Evolutionary conservation across 1,284 basidiomycete genomes (phyloP).

Genomic region (Xerocomus amazonicus): DNA sequence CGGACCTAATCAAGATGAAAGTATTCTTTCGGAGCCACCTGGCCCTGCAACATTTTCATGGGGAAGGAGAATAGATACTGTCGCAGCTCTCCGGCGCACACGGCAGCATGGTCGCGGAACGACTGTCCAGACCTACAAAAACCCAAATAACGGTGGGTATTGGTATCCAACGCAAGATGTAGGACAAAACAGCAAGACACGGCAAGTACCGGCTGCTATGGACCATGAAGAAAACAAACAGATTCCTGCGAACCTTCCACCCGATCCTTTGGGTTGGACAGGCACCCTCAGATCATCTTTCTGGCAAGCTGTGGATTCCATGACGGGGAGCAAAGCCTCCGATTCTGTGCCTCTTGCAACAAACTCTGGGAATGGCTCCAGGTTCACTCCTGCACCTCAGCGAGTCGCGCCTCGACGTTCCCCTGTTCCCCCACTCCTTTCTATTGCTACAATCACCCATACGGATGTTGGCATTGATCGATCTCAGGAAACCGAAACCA

Average conservation of each 20-base stretch:
- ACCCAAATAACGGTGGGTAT: conserved; percentile 10
- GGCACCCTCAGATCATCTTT: conserved; percentile 35
- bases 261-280: conserved; percentile 30
- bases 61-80: conserved; percentile 23
- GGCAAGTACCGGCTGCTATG: not conserved
- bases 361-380: conserved; percentile 10
- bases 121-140: conserved; percentile 6
- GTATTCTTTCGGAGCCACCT: conserved; percentile 19
- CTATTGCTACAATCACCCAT: not conserved
- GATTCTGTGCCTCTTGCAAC: conserved; percentile 1
- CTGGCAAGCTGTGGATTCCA: conserved; percentile 34
- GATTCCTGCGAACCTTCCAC: not conserved
- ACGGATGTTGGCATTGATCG: not conserved
- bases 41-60: conserved; percentile 28
- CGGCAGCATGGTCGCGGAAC: conserved; percentile 7
- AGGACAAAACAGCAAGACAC: not conserved
- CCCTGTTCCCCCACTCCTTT: conserved; percentile 2
- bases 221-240: not conserved
- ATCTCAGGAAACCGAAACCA: conserved; percentile 1
- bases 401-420: conserved; percentile 18
- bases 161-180: conserved; percentile 8
- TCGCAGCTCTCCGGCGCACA: conserved; percentile 24
- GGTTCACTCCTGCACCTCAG: conserved; percentile 24
- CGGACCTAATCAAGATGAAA: not conserved
- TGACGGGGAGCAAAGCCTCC: conserved; percentile 23